These are phyloP conservation scores for Cladorrhinum sp. DNA, from an alignment of 2,329 filamentous ascomycete genomes.

Conservation along the genomic window DNA sequence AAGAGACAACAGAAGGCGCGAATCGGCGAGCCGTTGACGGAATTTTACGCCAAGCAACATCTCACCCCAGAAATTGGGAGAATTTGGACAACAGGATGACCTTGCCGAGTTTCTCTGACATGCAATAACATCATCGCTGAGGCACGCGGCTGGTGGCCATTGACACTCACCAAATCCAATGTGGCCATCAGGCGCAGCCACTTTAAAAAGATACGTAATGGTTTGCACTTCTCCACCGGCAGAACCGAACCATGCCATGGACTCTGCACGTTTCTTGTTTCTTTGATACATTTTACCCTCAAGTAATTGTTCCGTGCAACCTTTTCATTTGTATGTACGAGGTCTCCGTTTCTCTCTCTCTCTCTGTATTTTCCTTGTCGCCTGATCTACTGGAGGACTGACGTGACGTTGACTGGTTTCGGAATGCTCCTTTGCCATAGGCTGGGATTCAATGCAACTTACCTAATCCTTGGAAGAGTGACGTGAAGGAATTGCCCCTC, in stretches of 20 bases:
- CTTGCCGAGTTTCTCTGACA: constrained; percentile 29
- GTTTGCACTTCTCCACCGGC: constrained; percentile 17
- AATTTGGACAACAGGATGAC: constrained; percentile 1
- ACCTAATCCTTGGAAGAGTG: constrained; percentile 16
- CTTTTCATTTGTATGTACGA: neutral
- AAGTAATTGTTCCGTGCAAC: neutral
- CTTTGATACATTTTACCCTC: neutral
- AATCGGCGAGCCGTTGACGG: constrained; percentile 1
- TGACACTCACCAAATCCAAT: constrained; percentile 3
- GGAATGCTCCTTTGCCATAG: constrained; percentile 4
- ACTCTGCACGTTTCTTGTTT: neutral
- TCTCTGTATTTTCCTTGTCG: too few relatives aligned
- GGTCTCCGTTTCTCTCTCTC: neutral
- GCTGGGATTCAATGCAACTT: constrained; percentile 14
- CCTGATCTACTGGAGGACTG: too few relatives aligned
- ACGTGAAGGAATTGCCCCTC: constrained; percentile 5
- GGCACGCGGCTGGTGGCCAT: constrained; percentile 7
- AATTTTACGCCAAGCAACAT: constrained; percentile 7
- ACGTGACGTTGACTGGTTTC: constrained; percentile 15
- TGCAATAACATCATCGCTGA: constrained; percentile 27
- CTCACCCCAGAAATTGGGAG: neutral
- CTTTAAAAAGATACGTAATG: constrained; percentile 21
- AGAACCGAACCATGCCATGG: neutral
- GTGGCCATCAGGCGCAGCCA: constrained; percentile 13
- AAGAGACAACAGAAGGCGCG: constrained; percentile 1